These are phyloP conservation scores for Thraustochytrium sp. DNA, from an alignment of 352 stramenopile genomes.

Conservation along the genomic window DNA sequence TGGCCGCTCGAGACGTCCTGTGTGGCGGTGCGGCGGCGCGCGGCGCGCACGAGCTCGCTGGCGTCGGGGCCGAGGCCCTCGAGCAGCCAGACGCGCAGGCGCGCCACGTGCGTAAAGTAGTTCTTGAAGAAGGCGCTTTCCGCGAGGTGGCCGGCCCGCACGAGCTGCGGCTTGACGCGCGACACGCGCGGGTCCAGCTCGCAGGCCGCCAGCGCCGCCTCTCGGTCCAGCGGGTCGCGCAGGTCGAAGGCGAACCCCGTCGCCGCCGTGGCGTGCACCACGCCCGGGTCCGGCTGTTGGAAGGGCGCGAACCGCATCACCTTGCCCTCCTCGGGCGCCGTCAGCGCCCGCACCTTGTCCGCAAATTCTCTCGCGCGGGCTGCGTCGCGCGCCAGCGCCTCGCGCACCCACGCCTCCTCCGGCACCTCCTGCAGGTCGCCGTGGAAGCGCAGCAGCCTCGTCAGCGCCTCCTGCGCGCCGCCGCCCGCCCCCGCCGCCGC, in stretches of 20 bases:
- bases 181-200: background rate
- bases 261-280: background rate
- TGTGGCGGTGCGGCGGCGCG: background rate
- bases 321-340: background rate
- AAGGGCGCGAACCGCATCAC: constrained; percentile 6
- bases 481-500: no score
- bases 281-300: background rate
- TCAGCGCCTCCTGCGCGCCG: no score
- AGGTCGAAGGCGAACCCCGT: background rate
- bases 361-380: background rate
- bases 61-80: background rate
- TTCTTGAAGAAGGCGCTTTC: constrained; percentile 10
- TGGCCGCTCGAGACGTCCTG: background rate
- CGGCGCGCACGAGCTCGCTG: background rate
- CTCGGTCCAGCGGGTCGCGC: background rate
- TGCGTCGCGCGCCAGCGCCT: background rate
- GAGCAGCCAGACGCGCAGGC: background rate
- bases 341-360: background rate
- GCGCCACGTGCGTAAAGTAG: constrained; percentile 13
- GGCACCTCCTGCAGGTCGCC: no score
- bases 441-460: no score
- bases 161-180: background rate
- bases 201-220: background rate
- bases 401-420: background rate
- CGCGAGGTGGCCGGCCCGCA: background rate